A percentile compares a stretch with the other conserved stretches of the same genome.
These are phyloP conservation scores for Solanum pinnatisectum DNA, from an alignment of 257 asterid species.

Conservation along the genomic window DNA sequence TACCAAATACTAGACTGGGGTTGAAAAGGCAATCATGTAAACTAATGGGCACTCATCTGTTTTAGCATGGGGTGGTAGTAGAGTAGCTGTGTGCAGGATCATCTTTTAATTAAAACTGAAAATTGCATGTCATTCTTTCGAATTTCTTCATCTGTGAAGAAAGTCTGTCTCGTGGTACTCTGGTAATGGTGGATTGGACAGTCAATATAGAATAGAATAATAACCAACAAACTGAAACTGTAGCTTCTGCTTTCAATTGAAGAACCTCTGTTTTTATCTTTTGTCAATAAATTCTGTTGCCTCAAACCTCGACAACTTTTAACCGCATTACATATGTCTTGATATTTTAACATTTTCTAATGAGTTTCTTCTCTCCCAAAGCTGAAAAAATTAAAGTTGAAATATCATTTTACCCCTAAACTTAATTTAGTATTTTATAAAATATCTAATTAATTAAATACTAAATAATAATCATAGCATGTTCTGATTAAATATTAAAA, in stretches of 20 bases:
- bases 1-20: neutral
- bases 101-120: neutral
- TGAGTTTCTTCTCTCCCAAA: neutral
- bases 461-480: too few species aligned
- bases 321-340: neutral
- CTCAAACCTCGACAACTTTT: neutral
- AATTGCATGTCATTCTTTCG: neutral
- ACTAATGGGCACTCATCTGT: conserved; percentile 4
- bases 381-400: too few species aligned
- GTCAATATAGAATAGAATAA: neutral
- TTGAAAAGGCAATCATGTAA: conserved; percentile 5
- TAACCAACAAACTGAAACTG: neutral
- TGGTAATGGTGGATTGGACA: neutral
- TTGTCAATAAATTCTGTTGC: neutral
- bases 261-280: neutral
- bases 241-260: neutral
- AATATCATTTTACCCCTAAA: neutral
- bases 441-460: too few species aligned
- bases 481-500: too few species aligned
- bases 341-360: neutral
- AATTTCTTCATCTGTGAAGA: neutral
- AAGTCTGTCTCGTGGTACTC: neutral
- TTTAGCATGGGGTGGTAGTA: conserved; percentile 5
- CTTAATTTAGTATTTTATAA: neutral
- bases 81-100: neutral